Evolutionary conservation across 2,329 filamentous ascomycete genomes (phyloP), one percentile per base, ranked within the genome.

Genomic region (Phaeosphaeriaceae sp.): DNA sequence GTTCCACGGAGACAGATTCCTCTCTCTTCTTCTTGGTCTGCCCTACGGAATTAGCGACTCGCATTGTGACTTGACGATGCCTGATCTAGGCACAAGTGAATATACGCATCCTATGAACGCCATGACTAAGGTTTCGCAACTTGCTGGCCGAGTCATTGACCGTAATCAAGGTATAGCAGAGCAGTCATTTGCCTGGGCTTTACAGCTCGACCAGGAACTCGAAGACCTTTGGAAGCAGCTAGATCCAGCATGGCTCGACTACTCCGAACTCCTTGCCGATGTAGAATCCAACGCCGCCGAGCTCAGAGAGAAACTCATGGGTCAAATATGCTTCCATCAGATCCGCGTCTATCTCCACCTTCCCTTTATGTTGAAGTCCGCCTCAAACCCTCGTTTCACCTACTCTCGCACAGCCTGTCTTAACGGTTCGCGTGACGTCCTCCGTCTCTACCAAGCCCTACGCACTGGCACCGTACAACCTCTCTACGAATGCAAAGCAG

Each of bases 1-100:
- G 16, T 75, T 71, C 43, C 67, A 72, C 28, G 69, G 69, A 2
- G 83, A 86, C 53, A 74, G 82, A 23, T 78, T 79, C 52, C 60
- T 82, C 5, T 80, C 80, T 18, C 61, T 83, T 15, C 69, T 83
- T n/a, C 72, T 84, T 3, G 82, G 82, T 11, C 73, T 84, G 6
- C 82, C 82, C 2, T 75, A 77, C 46, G 73, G 71, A 23, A 70
- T 77, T 32, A 62, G 49, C 50, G 75, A 78, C 50, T 48, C 63
- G 1, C 74, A 76, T 38, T 73, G 71, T 56, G 70, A 73, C 40
- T 60, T 71, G 33, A 62, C 47, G 8, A 58, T 72, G 35, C 66
- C 66, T 3, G 59, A 64, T 4, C 54, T 63, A n/a, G 50, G 48
- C n/a, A 46, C 51, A 8, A 58, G 63, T 28, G 49, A 63, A 13